Conservation (phyloP, 164 flowering plant genomes). For the Vitis rotundifolia region DNA sequence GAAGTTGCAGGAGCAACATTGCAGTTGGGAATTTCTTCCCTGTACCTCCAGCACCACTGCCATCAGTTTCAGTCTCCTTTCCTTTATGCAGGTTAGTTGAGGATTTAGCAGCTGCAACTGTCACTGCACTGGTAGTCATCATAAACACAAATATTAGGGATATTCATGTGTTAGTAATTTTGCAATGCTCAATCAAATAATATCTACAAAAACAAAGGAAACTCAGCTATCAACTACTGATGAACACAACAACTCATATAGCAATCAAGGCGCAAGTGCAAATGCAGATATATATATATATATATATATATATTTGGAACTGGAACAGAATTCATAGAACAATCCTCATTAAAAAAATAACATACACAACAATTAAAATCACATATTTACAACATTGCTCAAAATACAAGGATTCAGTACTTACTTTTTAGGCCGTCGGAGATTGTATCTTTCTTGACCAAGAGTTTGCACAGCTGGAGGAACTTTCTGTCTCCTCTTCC, state of each 20-base stretch:
- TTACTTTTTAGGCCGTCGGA: no score
- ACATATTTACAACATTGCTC: not conserved
- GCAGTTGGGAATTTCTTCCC: constrained; percentile 10
- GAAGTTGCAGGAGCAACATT: constrained; percentile 24
- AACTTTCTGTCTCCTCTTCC: constrained; percentile 37
- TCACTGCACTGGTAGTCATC: constrained; percentile 13
- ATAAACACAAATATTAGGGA: not conserved
- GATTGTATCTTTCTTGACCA: not conserved
- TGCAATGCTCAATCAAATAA: not conserved
- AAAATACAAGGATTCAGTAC: no score
- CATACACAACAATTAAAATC: not conserved
- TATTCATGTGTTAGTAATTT: not conserved
- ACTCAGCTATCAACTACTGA: not conserved
- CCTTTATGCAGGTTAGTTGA: constrained; percentile 10
- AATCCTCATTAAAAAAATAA: not conserved
- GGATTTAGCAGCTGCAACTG: constrained; percentile 14
- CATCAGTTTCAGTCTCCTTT: constrained; percentile 8
- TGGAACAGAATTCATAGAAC: no score
- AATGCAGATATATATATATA: no score
- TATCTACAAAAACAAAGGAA: not conserved
- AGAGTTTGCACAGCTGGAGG: constrained; percentile 21
- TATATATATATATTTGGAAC: no score
- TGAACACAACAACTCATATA: not conserved
- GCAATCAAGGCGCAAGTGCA: no score
- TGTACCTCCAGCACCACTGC: constrained; percentile 8